phyloP scores from a whole-genome alignment of 1,284 basidiomycete species.

The Cystobasidium slooffiae region DNA sequence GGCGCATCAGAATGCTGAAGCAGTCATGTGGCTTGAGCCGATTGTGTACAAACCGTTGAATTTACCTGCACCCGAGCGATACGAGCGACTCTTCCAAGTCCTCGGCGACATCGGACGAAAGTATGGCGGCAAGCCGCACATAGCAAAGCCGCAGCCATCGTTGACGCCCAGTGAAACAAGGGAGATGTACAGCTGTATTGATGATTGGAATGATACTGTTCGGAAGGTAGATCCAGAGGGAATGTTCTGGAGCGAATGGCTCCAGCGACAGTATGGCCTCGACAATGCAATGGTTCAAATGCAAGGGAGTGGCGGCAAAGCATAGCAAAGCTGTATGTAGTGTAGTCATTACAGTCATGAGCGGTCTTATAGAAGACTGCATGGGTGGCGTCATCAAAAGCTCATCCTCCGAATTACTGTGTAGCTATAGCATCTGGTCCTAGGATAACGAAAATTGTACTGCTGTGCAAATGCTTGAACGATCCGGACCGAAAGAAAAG shows the following conservation, averaged over 20 bases:
- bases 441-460: too few relatives aligned
- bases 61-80: constrained; percentile 17
- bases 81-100: constrained; percentile 24
- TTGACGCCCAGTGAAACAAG: not conserved
- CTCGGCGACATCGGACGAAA: constrained; percentile 19
- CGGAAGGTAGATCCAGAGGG: constrained; percentile 24
- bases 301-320: not conserved
- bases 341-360: too few relatives aligned
- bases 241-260: constrained; percentile 38
- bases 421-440: not conserved
- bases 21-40: constrained; percentile 34
- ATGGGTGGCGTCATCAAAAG: not conserved
- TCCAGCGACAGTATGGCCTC: constrained; percentile 28
- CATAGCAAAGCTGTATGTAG: too few relatives aligned
- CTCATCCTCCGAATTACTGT: not conserved
- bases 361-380: too few relatives aligned
- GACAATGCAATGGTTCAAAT: not conserved
- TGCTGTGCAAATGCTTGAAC: too few relatives aligned
- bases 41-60: constrained; percentile 37
- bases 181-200: constrained; percentile 22
- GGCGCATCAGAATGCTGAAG: constrained; percentile 25
- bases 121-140: constrained; percentile 36
- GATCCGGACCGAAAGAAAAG: too few relatives aligned
- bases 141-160: constrained; percentile 21
- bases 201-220: constrained; percentile 24